Conservation (phyloP, 441 rosid genomes). For the Gossypium lobatum region DNA sequence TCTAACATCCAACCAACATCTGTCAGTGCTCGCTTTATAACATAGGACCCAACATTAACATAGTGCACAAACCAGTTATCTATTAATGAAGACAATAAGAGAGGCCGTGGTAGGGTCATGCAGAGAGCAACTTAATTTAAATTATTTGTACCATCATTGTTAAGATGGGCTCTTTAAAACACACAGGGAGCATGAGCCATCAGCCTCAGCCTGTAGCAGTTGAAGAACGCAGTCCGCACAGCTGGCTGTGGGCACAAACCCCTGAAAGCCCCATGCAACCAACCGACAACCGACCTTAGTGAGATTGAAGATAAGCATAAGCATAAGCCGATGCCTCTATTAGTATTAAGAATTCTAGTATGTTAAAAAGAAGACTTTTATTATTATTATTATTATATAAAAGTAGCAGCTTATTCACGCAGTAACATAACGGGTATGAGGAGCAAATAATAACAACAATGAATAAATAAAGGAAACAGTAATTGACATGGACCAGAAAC, state of each 20-base stretch:
- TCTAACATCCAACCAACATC: not conserved
- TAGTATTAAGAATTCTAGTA: no score
- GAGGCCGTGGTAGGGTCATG: not conserved
- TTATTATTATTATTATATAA: no score
- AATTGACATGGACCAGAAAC: not conserved
- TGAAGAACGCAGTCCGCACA: not conserved
- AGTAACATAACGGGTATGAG: not conserved
- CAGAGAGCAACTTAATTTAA: not conserved
- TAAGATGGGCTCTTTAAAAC: not conserved
- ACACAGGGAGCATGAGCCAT: not conserved
- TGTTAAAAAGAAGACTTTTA: no score
- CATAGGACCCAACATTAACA: constrained; percentile 8
- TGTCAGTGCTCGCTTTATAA: not conserved
- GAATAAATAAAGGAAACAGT: not conserved
- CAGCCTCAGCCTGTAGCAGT: not conserved
- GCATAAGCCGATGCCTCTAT: not conserved
- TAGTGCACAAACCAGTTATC: not conserved
- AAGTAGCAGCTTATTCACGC: not conserved
- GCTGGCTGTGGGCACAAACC: not conserved
- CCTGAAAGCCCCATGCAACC: not conserved
- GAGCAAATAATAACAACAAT: not conserved
- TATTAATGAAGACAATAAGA: not conserved
- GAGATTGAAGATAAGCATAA: not conserved
- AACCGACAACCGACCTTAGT: not conserved
- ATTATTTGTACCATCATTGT: not conserved